These are phyloP conservation scores for Rhizophagus clarus DNA, from an alignment of 192 early-diverging fungal genomes.

Conservation along the genomic window DNA sequence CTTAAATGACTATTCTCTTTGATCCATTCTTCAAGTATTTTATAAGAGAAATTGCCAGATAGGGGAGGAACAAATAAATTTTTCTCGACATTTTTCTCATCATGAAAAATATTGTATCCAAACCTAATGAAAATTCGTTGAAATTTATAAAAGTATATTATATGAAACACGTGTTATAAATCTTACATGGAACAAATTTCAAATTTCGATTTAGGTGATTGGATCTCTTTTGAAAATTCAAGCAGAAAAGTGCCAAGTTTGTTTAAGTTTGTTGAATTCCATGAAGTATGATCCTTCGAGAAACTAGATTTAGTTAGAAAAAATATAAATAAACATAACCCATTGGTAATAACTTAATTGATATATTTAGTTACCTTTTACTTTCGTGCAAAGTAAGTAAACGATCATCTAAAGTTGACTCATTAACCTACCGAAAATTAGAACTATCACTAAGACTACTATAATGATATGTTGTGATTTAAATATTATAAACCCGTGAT, in stretches of 20 bases:
- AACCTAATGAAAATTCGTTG: background rate
- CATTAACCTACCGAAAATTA: background rate
- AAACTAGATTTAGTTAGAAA: slow-evolving; percentile 2
- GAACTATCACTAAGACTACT: background rate
- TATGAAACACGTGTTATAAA: background rate
- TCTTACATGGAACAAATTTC: slow-evolving; percentile 11
- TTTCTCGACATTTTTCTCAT: background rate
- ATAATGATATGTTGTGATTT: background rate
- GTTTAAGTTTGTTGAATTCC: background rate
- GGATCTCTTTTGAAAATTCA: background rate
- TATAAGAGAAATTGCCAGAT: background rate
- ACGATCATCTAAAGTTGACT: background rate
- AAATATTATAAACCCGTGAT: background rate
- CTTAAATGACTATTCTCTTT: background rate
- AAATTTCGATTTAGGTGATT: background rate
- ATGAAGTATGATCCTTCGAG: background rate
- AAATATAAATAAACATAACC: background rate
- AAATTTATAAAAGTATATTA: background rate
- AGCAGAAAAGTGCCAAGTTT: background rate
- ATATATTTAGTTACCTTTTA: background rate
- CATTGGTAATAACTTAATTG: background rate
- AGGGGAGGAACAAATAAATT: slow-evolving; percentile 14
- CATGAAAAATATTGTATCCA: slow-evolving; percentile 16
- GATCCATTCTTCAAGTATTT: background rate
- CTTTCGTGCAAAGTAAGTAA: slow-evolving; percentile 4